A percentile compares a stretch with the other conserved stretches of the same genome.
Evolutionary conservation across 1,139 yeast genomes (phyloP).

Genomic region (Suhomyces wounanorum): DNA sequence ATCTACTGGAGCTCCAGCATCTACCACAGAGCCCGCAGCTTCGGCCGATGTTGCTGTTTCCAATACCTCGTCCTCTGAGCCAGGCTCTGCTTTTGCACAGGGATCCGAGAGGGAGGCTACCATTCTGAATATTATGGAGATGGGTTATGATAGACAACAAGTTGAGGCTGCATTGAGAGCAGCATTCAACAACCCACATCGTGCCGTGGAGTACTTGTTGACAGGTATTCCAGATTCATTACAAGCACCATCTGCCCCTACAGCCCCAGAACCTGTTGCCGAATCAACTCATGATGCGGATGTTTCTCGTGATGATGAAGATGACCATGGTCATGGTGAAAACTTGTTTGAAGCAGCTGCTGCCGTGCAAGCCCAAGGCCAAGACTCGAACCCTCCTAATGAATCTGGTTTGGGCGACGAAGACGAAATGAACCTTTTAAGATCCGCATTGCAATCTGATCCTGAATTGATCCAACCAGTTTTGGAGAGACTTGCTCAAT

Average conservation of each 20-base stretch:
- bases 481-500: slow-evolving; percentile 77
- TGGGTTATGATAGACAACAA: slow-evolving; percentile 91
- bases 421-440: slow-evolving; percentile 62
- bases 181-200: slow-evolving; percentile 95
- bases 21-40: slow-evolving; percentile 7
- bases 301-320: slow-evolving; percentile 28
- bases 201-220: slow-evolving; percentile 93
- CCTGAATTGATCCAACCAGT: slow-evolving; percentile 89
- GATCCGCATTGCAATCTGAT: slow-evolving; percentile 79
- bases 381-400: slow-evolving; percentile 15
- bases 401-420: slow-evolving; percentile 42
- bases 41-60: slow-evolving; percentile 25
- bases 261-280: slow-evolving; percentile 28
- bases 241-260: slow-evolving; percentile 32
- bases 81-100: slow-evolving; percentile 52
- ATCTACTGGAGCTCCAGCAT: slow-evolving; percentile 9
- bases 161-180: slow-evolving; percentile 92
- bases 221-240: slow-evolving; percentile 84
- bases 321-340: slow-evolving; percentile 33
- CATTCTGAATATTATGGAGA: slow-evolving; percentile 82
- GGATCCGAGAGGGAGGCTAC: slow-evolving; percentile 70
- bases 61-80: slow-evolving; percentile 1
- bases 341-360: slow-evolving; percentile 5
- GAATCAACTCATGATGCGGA: slow-evolving; percentile 25
- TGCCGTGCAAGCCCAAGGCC: slow-evolving; percentile 21